Base-by-base conservation (phyloP, 257 asterid species). In the Linaria vulgaris region DNA sequence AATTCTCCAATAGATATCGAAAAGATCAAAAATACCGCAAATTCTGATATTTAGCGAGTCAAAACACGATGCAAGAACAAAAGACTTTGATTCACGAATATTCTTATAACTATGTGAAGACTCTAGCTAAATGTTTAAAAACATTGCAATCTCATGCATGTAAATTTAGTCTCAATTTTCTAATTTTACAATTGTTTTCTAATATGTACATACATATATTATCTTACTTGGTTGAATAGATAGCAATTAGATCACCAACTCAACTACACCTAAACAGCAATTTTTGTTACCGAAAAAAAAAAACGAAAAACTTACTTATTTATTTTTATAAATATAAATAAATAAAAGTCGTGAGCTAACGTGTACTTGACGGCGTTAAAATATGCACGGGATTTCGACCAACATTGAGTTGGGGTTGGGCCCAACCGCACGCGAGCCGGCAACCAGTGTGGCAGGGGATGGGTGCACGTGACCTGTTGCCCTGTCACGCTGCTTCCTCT, bases 361-460 rank as follows among this genome's bases (percentile, higher is more conserved):
- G 50, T 11, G 20, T 27, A 8, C 12, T 56, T 16, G 7, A 56
- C 61, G 61, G 45, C 46, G 46, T 55, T 55, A 55, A 64, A 16
- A 4, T 1, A 12, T n/a, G 61, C 31, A 41, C 38, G 50, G 19
- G 59, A 37, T 30, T 24, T 3, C 37, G 21, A 34, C 50, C 19
- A 39, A 57, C 23, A 46, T 1, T 58, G 54, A 43, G 4, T 50
- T 47, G 59, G 20, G 44, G 58, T 34, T 51, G 81, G 84, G 59
- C 75, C 85, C 85, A 86, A 73, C 82, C 77, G 77, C 80, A 83
- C 82, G 81, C 80, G 75, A 79, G 64, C 54, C 68, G 78, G 79
- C 80, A 73, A 68, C 71, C 73, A 57, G 78, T 39, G 72, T 68
- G 78, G 80, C 84, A 79, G 77, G 91, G 81, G 71, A 77, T 82